phyloP scores from a whole-genome alignment of 108 stramenopile species.

The Cylindrotheca fusiformis region DNA sequence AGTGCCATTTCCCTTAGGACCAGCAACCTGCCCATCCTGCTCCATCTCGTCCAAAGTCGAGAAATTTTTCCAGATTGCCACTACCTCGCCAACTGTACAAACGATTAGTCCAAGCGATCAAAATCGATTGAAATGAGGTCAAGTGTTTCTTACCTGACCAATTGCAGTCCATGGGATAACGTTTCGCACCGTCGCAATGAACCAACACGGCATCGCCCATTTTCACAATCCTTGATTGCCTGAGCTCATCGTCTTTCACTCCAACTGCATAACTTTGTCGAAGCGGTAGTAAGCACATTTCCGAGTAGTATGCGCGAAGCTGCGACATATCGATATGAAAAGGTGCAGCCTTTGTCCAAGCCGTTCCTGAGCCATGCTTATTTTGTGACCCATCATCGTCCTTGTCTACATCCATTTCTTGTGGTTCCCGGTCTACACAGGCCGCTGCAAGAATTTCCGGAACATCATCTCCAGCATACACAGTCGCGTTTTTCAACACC shows the following conservation, averaged over 20 bases:
- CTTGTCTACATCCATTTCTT: too few species aligned
- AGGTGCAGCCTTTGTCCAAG: conserved; percentile 15
- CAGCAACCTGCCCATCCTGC: neutral
- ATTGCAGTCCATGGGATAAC: conserved; percentile 34
- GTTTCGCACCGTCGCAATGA: conserved; percentile 31
- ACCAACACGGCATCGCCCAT: conserved; percentile 64
- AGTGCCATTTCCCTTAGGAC: neutral
- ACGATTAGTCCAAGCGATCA: neutral
- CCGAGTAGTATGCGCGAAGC: conserved; percentile 43
- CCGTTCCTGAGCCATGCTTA: neutral
- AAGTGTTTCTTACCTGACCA: conserved; percentile 19
- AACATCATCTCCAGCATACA: neutral
- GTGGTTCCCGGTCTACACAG: too few species aligned
- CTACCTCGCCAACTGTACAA: conserved; percentile 31
- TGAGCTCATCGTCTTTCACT: neutral
- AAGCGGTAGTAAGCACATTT: conserved; percentile 40
- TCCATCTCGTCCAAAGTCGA: conserved; percentile 8
- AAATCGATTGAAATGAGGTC: too few species aligned
- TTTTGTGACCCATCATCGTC: neutral
- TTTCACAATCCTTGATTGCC: conserved; percentile 4
- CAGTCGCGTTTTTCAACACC: neutral
- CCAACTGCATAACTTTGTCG: neutral
- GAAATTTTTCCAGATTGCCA: conserved; percentile 35
- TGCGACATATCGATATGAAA: conserved; percentile 60
- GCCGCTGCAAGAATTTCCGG: neutral